Conservation (phyloP, 495 filamentous ascomycete species). For the Penicillium subrubescens region DNA sequence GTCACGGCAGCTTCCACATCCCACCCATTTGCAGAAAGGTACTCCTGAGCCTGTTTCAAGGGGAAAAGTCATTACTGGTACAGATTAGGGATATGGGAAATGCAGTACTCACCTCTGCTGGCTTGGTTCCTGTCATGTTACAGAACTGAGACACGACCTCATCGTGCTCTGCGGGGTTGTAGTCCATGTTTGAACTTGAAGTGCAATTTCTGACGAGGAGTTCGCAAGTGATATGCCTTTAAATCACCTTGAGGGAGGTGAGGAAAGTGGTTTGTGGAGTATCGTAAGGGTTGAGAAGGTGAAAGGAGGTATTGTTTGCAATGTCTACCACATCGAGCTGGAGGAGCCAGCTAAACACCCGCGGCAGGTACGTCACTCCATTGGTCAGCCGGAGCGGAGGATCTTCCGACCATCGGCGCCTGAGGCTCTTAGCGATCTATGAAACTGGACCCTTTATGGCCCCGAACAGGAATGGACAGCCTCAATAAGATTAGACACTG, state of each 20-base stretch:
- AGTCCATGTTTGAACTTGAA: conserved; percentile 48
- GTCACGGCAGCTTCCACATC: conserved; percentile 67
- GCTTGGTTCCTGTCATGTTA: conserved; percentile 64
- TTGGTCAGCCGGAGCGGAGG: conserved; percentile 45
- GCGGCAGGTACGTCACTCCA: conserved; percentile 48
- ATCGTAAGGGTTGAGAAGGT: conserved; percentile 2
- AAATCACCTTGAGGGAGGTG: background rate
- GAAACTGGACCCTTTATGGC: background rate
- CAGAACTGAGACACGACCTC: conserved; percentile 73
- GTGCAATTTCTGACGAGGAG: background rate
- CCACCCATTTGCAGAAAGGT: conserved; percentile 69
- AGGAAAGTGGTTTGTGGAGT: background rate
- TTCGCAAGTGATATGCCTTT: background rate
- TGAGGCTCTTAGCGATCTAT: conserved; percentile 10
- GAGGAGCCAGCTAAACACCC: conserved; percentile 20
- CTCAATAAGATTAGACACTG: no score
- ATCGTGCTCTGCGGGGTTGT: conserved; percentile 62
- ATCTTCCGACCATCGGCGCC: conserved; percentile 32
- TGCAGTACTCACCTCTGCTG: conserved; percentile 59
- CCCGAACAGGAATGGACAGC: no score
- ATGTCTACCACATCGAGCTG: conserved; percentile 20
- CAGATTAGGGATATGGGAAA: background rate
- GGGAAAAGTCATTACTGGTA: conserved; percentile 7
- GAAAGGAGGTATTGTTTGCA: conserved; percentile 7
- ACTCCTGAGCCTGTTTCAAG: conserved; percentile 63